Evolutionary conservation across 2,329 filamentous ascomycete species (phyloP), one percentile per base, ranked within the genome.

Genomic region (Pseudopithomyces chartarum): DNA sequence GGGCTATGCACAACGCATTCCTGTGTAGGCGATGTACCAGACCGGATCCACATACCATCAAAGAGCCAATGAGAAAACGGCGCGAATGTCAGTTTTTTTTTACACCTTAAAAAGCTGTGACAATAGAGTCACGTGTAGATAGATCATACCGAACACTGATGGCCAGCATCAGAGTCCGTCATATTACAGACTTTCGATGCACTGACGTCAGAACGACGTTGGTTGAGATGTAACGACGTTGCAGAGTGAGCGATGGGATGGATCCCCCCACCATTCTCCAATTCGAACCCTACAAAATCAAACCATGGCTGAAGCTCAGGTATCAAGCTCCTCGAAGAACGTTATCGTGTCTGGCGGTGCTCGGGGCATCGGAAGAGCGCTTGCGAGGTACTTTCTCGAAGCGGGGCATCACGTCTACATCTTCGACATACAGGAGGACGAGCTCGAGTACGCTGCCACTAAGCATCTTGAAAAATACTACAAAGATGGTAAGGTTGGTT

Each of bases 341-440:
- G 66, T 76, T 51, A 64, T 79, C 61, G 71, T 79, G 38, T 75
- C 71, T 32, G 80, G 79, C 22, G 79, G 76, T 23, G 79, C 78
- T 5, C 75, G 76, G 42, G 81, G 80, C n/a, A 82, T 83, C 56
- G 80, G 81, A 13, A 73, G 81, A 49, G 76, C 74, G 29, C 63
- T 82, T 33, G 75, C 75, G n/a, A 77, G 80, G 22, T 79, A 81
- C 57, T 76, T 79, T 52, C 78, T 79, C 42, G 68, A 76, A 60
- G 68, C 68, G 17, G 79, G 80, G 29, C 76, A 81, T 66, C 76
- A 76, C 38, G 76, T 82, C 58, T 81, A 77, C 67, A 76, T 82
- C 36, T 71, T 82, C 52, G 80, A 82, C 62, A 73, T 75, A 39
- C 74, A 76, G 32, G 60, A 70, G 64, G 62, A 69, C 45, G 55